phyloP scores from a whole-genome alignment of 495 filamentous ascomycete species.

The Podospora pseudoanserina region DNA sequence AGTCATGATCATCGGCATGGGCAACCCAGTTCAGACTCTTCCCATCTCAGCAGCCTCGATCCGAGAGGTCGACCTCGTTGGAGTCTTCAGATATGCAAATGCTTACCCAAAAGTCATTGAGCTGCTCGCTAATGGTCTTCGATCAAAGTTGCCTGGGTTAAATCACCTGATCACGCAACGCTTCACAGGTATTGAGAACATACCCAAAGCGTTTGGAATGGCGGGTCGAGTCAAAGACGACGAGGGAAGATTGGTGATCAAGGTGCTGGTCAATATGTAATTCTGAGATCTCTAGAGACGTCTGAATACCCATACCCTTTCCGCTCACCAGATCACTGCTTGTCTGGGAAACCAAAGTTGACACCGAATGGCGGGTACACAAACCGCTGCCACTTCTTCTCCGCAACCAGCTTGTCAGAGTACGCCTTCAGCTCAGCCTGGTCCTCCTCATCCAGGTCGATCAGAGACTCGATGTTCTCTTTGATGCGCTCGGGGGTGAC shows the following conservation, averaged over 20 bases:
- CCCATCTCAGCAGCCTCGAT: slow-evolving; percentile 81
- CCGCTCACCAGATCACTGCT: slow-evolving; percentile 32
- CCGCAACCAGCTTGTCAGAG: slow-evolving; percentile 54
- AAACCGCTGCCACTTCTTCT: slow-evolving; percentile 62
- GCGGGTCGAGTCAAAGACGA: slow-evolving; percentile 52
- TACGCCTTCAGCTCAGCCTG: slow-evolving; percentile 61
- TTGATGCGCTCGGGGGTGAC: slow-evolving; percentile 70
- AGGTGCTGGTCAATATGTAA: slow-evolving; percentile 51
- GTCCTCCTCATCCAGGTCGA: slow-evolving; percentile 64
- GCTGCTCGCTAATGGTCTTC: slow-evolving; percentile 56
- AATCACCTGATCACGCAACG: slow-evolving; percentile 73
- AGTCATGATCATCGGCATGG: slow-evolving; percentile 92
- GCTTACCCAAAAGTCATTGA: slow-evolving; percentile 76
- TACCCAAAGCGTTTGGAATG: slow-evolving; percentile 49
- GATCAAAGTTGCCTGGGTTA: slow-evolving; percentile 42
- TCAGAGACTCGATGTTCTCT: slow-evolving; percentile 60
- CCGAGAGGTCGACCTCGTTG: slow-evolving; percentile 88
- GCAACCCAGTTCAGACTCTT: slow-evolving; percentile 79
- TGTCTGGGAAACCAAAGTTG: slow-evolving; percentile 75
- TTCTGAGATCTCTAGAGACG: neutral
- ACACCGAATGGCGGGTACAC: slow-evolving; percentile 78
- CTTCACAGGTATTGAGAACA: slow-evolving; percentile 42
- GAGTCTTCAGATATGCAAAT: slow-evolving; percentile 87
- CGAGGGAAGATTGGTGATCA: slow-evolving; percentile 49
- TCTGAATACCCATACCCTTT: slow-evolving; percentile 7